Evolutionary conservation across 148 eudicot species (phyloP).

Genomic region (Cornus suecica): DNA sequence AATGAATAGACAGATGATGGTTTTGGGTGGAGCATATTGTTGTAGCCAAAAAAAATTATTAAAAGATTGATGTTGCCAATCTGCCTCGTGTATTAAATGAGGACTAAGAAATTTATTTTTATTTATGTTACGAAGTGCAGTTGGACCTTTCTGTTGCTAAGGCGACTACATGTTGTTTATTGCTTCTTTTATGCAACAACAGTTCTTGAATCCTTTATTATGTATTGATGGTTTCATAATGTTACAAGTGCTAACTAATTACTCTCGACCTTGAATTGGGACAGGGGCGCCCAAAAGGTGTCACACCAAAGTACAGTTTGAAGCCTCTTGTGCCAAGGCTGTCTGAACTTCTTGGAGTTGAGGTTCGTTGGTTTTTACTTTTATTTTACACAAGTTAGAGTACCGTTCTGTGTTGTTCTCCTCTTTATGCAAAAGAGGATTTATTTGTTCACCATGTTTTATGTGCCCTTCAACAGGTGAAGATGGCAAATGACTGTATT

Average conservation of each 20-base stretch:
- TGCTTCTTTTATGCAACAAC: not conserved
- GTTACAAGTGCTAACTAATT: no score
- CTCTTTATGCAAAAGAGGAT: not conserved
- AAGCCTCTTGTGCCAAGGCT: constrained; percentile 73
- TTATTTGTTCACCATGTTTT: not conserved
- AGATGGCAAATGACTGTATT: constrained; percentile 72
- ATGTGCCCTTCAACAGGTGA: constrained; percentile 40
- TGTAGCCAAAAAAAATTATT: no score
- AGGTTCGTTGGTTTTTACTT: constrained; percentile 29
- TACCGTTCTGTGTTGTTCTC: not conserved
- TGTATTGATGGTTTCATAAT: not conserved
- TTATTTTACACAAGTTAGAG: not conserved
- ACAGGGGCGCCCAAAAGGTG: constrained; percentile 82
- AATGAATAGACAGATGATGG: no score
- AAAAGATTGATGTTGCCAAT: no score
- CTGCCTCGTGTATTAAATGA: not conserved
- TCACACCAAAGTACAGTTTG: constrained; percentile 75
- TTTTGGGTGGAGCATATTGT: not conserved
- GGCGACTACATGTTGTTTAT: not conserved
- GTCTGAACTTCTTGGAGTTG: constrained; percentile 60
- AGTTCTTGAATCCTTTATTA: not conserved
- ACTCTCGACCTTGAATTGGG: not conserved
- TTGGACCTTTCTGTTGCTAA: not conserved
- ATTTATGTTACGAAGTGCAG: no score
- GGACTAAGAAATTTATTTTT: no score